phyloP scores from a whole-genome alignment of 2,329 filamentous ascomycete species.

The Ceratocystis colombiana region DNA sequence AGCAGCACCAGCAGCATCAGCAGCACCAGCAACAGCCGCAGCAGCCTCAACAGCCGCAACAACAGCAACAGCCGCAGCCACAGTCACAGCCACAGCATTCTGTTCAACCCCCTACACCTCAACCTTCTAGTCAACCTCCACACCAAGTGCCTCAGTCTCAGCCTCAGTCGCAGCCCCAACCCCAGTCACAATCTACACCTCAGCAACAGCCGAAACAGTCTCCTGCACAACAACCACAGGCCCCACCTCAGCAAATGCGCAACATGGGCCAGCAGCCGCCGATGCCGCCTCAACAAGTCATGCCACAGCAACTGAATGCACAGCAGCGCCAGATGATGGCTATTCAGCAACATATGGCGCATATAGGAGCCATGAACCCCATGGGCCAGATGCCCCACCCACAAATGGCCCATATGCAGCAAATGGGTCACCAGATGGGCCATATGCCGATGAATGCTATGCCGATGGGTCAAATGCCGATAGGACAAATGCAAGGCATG shows the following conservation, averaged over 20 bases:
- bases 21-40: neutral
- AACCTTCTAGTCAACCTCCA: neutral
- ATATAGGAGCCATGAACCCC: constrained; percentile 21
- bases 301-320: constrained; percentile 20
- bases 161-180: too few species aligned
- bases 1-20: neutral
- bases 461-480: constrained; percentile 23
- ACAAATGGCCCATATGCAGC: constrained; percentile 22
- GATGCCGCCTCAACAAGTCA: constrained; percentile 21
- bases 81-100: neutral
- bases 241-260: constrained; percentile 24
- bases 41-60: constrained; percentile 1
- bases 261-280: constrained; percentile 19
- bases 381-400: constrained; percentile 24
- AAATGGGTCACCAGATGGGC: constrained; percentile 22
- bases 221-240: constrained; percentile 13
- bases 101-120: constrained; percentile 6
- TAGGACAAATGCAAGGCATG: constrained; percentile 22
- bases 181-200: neutral
- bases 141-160: neutral
- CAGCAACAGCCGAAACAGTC: constrained; percentile 19
- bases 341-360: constrained; percentile 24
- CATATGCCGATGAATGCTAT: constrained; percentile 25
- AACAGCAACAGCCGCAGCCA: constrained; percentile 14
- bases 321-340: constrained; percentile 25